A percentile compares a stretch with the other conserved stretches of the same genome.
phyloP scores from a whole-genome alignment of 805 yeast genomes.

The Yarrowia hollandica region DNA sequence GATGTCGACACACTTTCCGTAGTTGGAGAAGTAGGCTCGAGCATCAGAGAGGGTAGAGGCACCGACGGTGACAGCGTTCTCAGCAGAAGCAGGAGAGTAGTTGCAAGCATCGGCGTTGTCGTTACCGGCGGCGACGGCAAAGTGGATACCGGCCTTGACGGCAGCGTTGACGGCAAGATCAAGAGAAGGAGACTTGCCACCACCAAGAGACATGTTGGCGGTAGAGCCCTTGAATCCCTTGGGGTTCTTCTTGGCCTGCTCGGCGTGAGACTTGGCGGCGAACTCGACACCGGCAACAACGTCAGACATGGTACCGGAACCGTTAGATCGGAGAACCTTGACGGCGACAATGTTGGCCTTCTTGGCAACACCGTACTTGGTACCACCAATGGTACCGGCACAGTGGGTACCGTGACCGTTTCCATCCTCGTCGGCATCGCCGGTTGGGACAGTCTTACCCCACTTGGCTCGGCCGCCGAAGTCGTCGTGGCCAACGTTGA shows the following conservation, averaged over 20 bases:
- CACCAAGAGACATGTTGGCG: slow-evolving; percentile 64
- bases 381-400: slow-evolving; percentile 64
- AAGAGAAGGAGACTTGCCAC: slow-evolving; percentile 56
- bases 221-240: slow-evolving; percentile 59
- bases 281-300: slow-evolving; percentile 63
- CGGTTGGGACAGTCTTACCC: slow-evolving; percentile 58
- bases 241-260: slow-evolving; percentile 43
- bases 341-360: slow-evolving; percentile 59
- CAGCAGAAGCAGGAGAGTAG: slow-evolving; percentile 62
- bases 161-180: slow-evolving; percentile 63
- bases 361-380: slow-evolving; percentile 61
- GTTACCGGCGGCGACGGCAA: slow-evolving; percentile 66
- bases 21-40: slow-evolving; percentile 56
- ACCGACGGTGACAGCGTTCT: slow-evolving; percentile 53
- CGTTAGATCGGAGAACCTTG: slow-evolving; percentile 59
- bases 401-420: slow-evolving; percentile 70
- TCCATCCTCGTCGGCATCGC: slow-evolving; percentile 52
- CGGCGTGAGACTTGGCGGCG: slow-evolving; percentile 53
- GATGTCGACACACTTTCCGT: slow-evolving; percentile 54
- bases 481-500: slow-evolving; percentile 51
- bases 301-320: slow-evolving; percentile 61
- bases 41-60: slow-evolving; percentile 50
- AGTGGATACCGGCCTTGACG: slow-evolving; percentile 55
- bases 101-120: slow-evolving; percentile 61
- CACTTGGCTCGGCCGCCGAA: slow-evolving; percentile 61